These are phyloP conservation scores for Benincasa hispida DNA, from an alignment of 306 rosid genomes.

Conservation along the genomic window DNA sequence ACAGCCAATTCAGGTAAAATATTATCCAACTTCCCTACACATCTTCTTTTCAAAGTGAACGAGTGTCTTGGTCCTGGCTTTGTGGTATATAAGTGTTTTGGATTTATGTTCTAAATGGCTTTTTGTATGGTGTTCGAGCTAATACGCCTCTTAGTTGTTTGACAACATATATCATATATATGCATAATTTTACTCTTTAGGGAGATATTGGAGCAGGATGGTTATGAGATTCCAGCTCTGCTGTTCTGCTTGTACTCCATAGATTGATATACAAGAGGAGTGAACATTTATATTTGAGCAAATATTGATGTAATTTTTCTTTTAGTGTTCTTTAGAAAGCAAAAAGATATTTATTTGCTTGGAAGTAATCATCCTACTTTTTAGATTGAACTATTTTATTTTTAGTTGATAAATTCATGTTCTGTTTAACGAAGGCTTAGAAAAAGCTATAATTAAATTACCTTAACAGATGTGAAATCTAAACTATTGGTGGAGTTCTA, in stretches of 20 bases:
- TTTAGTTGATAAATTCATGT: not conserved
- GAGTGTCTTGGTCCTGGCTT: not conserved
- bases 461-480: too few relatives aligned
- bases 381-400: too few relatives aligned
- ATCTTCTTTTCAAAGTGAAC: not conserved
- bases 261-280: not conserved
- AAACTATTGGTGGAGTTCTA: too few relatives aligned
- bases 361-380: not conserved
- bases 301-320: not conserved
- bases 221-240: not conserved
- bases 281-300: not conserved
- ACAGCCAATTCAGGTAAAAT: slow-evolving; percentile 11
- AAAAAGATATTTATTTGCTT: not conserved
- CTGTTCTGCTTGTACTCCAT: not conserved
- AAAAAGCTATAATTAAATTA: too few relatives aligned
- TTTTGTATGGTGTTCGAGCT: not conserved
- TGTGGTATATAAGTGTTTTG: not conserved
- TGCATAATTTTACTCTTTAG: not conserved
- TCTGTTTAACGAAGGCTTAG: not conserved
- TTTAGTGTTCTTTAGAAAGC: not conserved
- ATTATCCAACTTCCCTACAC: not conserved
- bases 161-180: not conserved
- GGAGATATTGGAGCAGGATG: not conserved
- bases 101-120: not conserved
- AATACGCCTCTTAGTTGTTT: not conserved